Base-by-base conservation (phyloP, 805 yeast genomes). In the Lachancea lanzarotensis region DNA sequence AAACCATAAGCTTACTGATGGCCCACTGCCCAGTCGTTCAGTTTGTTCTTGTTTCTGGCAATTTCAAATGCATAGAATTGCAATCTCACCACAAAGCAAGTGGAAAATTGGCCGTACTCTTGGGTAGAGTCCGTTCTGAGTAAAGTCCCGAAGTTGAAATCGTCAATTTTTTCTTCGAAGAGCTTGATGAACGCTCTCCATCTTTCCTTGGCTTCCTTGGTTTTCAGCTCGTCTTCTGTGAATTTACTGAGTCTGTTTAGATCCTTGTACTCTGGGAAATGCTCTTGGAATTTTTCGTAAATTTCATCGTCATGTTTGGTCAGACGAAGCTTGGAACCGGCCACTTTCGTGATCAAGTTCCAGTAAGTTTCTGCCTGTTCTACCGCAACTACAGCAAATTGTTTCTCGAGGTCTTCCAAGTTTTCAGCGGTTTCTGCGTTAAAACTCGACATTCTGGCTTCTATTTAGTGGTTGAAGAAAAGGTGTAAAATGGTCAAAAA, bases 331-430 rank as follows among this genome's bases (percentile, higher is more conserved):
- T 76, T 78, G 35, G 93, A 76, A n/a, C 95, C 97, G 49, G 83
- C 81, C 45, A 89, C 70, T 54, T 79, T 78, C 46, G 76, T 75
- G 45, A 93, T 68, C 47, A 93, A 66, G 39, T 74, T 73, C 96
- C 96, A 93, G 75, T 91, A 93, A 1, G 96, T 82, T 61, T 88
- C 95, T 47, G 95, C 93, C 65, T 93, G 98, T 66, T 78, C 81
- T 15, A 93, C 98, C 4, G 98, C 98, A 68, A 84, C 87, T 48
- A 93, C 98, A 35, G 98, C 98, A 61, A 93, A 93, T 71, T 93
- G 98, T 75, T 81, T 88, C 68, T 93, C 98, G 59, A 93, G 88
- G 57, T 88, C 95, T 68, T 91, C 98, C 57, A 87, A 73, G 71
- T 93, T 93, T 50, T 93, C 96, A 38, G 98, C 97, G 47, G 74